phyloP scores from a whole-genome alignment of 169 alveolate genomes.

The Fabrea salina region DNA sequence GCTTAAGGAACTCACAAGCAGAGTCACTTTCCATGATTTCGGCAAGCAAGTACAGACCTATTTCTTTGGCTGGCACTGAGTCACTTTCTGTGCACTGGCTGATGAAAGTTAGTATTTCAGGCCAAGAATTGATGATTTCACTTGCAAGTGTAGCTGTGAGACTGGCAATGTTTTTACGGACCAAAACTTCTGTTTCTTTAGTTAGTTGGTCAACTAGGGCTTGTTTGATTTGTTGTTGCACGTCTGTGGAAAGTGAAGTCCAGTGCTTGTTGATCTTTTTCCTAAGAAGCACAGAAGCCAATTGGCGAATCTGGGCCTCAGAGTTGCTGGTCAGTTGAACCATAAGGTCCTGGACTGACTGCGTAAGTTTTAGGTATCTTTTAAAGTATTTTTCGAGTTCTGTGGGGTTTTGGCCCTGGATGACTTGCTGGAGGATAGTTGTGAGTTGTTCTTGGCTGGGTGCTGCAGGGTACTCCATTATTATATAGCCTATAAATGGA shows the following conservation, averaged over 20 bases:
- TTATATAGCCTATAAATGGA: too few species aligned
- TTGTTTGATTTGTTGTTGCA: not conserved
- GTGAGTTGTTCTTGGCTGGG: slow-evolving; percentile 23
- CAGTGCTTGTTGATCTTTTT: slow-evolving; percentile 27
- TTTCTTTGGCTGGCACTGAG: slow-evolving; percentile 23
- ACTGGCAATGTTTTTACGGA: slow-evolving; percentile 19
- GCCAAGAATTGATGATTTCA: slow-evolving; percentile 7
- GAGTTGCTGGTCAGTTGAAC: not conserved
- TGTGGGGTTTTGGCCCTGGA: slow-evolving; percentile 4
- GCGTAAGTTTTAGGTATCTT: slow-evolving; percentile 10
- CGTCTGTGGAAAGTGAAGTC: not conserved
- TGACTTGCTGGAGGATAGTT: not conserved
- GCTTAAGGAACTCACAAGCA: not conserved
- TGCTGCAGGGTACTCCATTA: slow-evolving; percentile 41
- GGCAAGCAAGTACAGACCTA: slow-evolving; percentile 26
- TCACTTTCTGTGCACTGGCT: not conserved
- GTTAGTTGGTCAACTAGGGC: not conserved
- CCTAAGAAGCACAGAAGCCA: not conserved
- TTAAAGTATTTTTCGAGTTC: slow-evolving; percentile 30
- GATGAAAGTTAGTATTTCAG: slow-evolving; percentile 28
- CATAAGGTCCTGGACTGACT: slow-evolving; percentile 17
- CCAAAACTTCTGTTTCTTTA: slow-evolving; percentile 4
- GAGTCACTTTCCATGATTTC: slow-evolving; percentile 4
- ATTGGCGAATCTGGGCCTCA: not conserved
- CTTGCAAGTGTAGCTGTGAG: slow-evolving; percentile 16